Evolutionary conservation across 257 asterid genomes (phyloP).

Genomic region (Cinchona pubescens): DNA sequence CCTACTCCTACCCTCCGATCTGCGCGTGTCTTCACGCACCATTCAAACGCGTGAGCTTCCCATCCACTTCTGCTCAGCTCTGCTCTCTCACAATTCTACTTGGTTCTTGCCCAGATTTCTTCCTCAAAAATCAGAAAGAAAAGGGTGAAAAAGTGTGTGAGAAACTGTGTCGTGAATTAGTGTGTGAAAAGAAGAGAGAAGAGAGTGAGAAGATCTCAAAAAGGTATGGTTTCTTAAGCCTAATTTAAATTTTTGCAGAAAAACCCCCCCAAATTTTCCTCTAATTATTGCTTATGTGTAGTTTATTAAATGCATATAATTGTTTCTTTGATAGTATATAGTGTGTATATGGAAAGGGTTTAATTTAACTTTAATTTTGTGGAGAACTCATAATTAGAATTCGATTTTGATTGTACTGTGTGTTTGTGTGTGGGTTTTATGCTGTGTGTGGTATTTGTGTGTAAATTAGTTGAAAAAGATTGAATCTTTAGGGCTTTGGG

Average conservation of each 20-base stretch:
- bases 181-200: slow-evolving; percentile 1
- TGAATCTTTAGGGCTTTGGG: slow-evolving; percentile 13
- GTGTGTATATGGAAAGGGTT: not conserved
- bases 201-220: not conserved
- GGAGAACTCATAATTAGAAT: not conserved
- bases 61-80: slow-evolving; percentile 13
- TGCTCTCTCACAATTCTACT: slow-evolving; percentile 12
- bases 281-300: not conserved
- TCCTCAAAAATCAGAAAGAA: slow-evolving; percentile 10
- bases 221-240: slow-evolving; percentile 9
- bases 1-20: slow-evolving; percentile 10
- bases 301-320: not conserved
- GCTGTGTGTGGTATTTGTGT: not conserved
- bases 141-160: slow-evolving; percentile 6
- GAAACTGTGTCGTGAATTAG: slow-evolving; percentile 5
- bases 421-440: not conserved
- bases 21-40: slow-evolving; percentile 23
- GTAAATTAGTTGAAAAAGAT: slow-evolving; percentile 1
- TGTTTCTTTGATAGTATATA: not conserved
- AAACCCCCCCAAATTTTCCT: not conserved
- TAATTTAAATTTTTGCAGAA: not conserved
- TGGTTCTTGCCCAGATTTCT: slow-evolving; percentile 11
- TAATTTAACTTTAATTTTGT: not conserved
- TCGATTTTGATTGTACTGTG: not conserved
- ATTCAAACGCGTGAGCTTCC: slow-evolving; percentile 13